These are phyloP conservation scores for Botrytis squamosa DNA, from an alignment of 2,329 filamentous ascomycete genomes.

Conservation along the genomic window DNA sequence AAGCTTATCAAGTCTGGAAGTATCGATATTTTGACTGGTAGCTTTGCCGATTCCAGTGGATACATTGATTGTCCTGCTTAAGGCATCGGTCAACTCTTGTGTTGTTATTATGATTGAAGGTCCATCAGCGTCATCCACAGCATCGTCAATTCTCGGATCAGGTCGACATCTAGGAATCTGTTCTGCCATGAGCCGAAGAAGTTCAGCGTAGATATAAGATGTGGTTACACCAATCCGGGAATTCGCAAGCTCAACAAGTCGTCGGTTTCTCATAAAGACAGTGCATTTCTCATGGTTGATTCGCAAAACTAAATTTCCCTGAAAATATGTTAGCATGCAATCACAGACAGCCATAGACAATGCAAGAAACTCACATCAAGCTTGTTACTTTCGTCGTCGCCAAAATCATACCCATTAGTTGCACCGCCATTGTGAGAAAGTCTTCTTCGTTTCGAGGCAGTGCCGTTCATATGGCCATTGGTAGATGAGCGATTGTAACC, in stretches of 20 bases:
- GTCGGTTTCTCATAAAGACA: conserved; percentile 77
- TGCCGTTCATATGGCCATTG: conserved; percentile 33
- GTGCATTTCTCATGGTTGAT: conserved; percentile 84
- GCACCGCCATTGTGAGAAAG: conserved; percentile 49
- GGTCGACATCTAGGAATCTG: conserved; percentile 66
- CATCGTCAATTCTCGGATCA: conserved; percentile 51
- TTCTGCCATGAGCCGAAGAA: conserved; percentile 69
- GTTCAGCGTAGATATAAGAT: conserved; percentile 71
- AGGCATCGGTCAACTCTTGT: conserved; percentile 54
- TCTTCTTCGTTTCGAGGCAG: conserved; percentile 51
- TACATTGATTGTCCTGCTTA: conserved; percentile 54
- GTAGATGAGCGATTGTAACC: conserved; percentile 17
- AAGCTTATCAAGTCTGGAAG: conserved; percentile 50
- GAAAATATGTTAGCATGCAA: conserved; percentile 34
- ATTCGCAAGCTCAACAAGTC: conserved; percentile 70
- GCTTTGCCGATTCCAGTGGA: conserved; percentile 58
- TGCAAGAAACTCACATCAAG: conserved; percentile 51
- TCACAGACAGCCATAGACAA: conserved; percentile 20
- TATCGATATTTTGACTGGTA: conserved; percentile 48
- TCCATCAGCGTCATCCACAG: conserved; percentile 38
- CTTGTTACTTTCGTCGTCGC: conserved; percentile 44
- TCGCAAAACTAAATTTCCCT: conserved; percentile 72
- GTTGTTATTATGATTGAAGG: conserved; percentile 49
- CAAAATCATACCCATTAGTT: conserved; percentile 41
- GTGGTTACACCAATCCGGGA: conserved; percentile 71